A percentile compares a stretch with the other conserved stretches of the same genome.
Evolutionary conservation across 106 monocot genomes (phyloP).

Genomic region (Chionographis japonica): DNA sequence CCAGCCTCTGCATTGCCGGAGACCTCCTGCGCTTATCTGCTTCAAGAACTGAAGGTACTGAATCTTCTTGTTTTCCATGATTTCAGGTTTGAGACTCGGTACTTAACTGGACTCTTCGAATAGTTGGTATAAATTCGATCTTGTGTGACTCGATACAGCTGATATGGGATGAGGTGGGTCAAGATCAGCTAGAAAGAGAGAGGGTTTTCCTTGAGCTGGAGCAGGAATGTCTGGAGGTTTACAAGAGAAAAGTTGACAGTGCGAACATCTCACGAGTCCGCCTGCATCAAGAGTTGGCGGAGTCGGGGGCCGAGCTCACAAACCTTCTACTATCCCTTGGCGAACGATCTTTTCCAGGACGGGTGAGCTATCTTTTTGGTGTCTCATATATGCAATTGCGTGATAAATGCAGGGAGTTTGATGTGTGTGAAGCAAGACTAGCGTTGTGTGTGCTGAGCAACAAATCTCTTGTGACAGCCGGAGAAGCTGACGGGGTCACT

Average conservation of each 20-base stretch:
- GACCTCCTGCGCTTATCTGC: constrained; percentile 54
- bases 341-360: constrained; percentile 51
- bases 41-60: constrained; percentile 66
- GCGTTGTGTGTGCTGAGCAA: not conserved
- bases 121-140: not conserved
- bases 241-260: constrained; percentile 66
- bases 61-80: not conserved
- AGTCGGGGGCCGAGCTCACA: constrained; percentile 60
- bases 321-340: constrained; percentile 70
- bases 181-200: constrained; percentile 48
- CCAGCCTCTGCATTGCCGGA: constrained; percentile 30
- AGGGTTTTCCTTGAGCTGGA: constrained; percentile 56
- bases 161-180: constrained; percentile 80
- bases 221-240: constrained; percentile 55
- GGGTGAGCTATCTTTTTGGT: constrained; percentile 16
- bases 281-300: constrained; percentile 61
- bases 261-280: constrained; percentile 47
- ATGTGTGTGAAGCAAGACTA: not conserved
- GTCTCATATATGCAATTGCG: not conserved
- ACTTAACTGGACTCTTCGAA: not conserved
- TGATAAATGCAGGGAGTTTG: not conserved
- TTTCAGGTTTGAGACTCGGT: not conserved
- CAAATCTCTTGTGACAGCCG: constrained; percentile 22
- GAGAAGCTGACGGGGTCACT: constrained; percentile 61
- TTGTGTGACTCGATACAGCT: constrained; percentile 22